Conservation (phyloP, 2,329 filamentous ascomycete species). For the Ascochyta viciae-villosae region DNA sequence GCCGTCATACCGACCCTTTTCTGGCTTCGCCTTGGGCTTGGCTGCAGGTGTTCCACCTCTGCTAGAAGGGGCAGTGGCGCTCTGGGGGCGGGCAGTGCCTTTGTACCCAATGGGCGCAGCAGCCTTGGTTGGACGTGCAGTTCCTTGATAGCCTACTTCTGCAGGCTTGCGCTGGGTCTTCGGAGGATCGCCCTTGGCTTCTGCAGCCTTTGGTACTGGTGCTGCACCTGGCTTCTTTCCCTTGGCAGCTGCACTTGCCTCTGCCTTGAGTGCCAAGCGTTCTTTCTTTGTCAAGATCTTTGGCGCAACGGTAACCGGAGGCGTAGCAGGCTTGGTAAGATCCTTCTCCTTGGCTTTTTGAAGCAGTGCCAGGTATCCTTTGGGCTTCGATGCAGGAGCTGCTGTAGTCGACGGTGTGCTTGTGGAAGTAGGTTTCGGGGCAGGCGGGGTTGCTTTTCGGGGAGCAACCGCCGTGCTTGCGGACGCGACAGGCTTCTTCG, state of each 20-base stretch:
- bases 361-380: constrained; percentile 77
- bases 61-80: constrained; percentile 30
- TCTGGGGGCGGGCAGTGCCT: constrained; percentile 44
- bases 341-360: constrained; percentile 71
- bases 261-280: constrained; percentile 54
- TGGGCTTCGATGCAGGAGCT: constrained; percentile 64
- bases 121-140: constrained; percentile 52
- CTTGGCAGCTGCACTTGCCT: constrained; percentile 50
- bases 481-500: constrained; percentile 34
- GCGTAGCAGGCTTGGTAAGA: constrained; percentile 58
- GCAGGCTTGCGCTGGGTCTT: constrained; percentile 49
- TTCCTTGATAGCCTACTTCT: constrained; percentile 56
- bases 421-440: constrained; percentile 28
- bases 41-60: constrained; percentile 34
- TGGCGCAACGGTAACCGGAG: constrained; percentile 75
- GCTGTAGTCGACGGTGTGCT: constrained; percentile 34
- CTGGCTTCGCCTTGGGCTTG: constrained; percentile 39
- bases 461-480: constrained; percentile 22
- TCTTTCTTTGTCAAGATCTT: constrained; percentile 69
- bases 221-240: constrained; percentile 41
- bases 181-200: constrained; percentile 32
- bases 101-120: constrained; percentile 47
- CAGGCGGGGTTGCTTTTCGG: constrained; percentile 31
- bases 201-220: constrained; percentile 19
- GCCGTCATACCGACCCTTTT: constrained; percentile 45